Evolutionary conservation across 352 stramenopile species (phyloP).

Genomic region (Blastocystis sp.): DNA sequence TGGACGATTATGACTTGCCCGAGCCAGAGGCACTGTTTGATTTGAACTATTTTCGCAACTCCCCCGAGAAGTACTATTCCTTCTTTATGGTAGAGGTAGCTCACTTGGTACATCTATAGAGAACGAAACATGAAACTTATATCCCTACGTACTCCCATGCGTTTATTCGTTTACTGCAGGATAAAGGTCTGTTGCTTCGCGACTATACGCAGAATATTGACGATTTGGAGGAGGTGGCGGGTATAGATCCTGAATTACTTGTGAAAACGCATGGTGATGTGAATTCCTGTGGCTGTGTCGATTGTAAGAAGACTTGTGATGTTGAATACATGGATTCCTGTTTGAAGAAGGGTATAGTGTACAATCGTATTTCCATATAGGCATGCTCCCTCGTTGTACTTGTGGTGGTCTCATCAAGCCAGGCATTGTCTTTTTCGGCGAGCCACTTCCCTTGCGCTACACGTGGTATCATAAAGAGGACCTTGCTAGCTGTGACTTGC

Average conservation of each 20-base stretch:
- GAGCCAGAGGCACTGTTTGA: slow-evolving; percentile 90
- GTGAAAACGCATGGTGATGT: slow-evolving; percentile 86
- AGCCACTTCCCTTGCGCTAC: slow-evolving; percentile 77
- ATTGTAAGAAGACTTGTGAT: slow-evolving; percentile 63
- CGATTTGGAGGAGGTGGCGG: slow-evolving; percentile 77
- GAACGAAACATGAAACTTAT: slow-evolving; percentile 68
- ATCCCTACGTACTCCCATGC: slow-evolving; percentile 79
- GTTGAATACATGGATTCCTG: not conserved
- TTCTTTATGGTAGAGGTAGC: slow-evolving; percentile 70
- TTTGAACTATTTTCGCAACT: slow-evolving; percentile 84
- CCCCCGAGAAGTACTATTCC: slow-evolving; percentile 86
- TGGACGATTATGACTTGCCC: slow-evolving; percentile 72
- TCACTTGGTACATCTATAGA: not conserved
- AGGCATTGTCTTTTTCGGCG: slow-evolving; percentile 90
- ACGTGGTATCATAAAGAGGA: slow-evolving; percentile 67
- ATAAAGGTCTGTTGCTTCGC: slow-evolving; percentile 78
- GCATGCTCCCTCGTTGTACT: slow-evolving; percentile 53
- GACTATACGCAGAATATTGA: slow-evolving; percentile 96
- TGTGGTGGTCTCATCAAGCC: slow-evolving; percentile 85
- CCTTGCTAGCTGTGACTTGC: slow-evolving; percentile 73
- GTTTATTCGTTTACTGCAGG: slow-evolving; percentile 80
- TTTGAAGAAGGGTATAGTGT: not conserved
- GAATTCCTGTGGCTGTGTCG: slow-evolving; percentile 74
- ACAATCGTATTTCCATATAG: not conserved
- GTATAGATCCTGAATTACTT: slow-evolving; percentile 69